Evolutionary conservation across 495 filamentous ascomycete genomes (phyloP).

Genomic region (Friedmanniomyces endolithicus): DNA sequence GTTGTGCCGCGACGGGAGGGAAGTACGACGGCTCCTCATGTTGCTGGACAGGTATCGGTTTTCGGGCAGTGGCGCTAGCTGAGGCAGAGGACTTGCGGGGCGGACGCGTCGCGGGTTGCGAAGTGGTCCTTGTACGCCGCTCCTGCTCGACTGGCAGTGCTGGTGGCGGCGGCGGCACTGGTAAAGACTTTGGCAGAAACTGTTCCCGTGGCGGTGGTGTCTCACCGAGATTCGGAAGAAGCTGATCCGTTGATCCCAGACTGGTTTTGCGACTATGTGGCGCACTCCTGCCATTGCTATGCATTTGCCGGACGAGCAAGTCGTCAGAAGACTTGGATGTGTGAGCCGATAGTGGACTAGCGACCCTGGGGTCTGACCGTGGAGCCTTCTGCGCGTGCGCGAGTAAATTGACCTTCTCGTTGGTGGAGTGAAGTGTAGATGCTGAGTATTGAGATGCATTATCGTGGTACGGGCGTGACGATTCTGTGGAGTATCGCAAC

Average conservation of each 20-base stretch:
- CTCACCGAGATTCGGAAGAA: neutral
- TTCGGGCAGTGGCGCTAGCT: constrained; percentile 4
- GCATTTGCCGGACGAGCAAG: constrained; percentile 2
- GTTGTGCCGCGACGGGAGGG: neutral
- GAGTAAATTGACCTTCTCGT: constrained; percentile 49
- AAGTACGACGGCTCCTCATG: constrained; percentile 34
- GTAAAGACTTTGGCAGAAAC: neutral
- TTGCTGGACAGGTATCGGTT: constrained; percentile 30
- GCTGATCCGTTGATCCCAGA: neutral
- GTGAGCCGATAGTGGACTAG: constrained; percentile 8
- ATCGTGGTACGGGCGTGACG: constrained; percentile 36
- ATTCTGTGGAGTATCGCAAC: constrained; percentile 7
- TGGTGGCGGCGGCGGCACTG: constrained; percentile 13
- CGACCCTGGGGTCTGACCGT: constrained; percentile 32
- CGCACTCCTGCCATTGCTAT: constrained; percentile 1
- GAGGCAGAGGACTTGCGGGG: constrained; percentile 20
- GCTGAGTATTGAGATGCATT: constrained; percentile 53
- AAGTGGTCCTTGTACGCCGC: neutral
- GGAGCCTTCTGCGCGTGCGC: constrained; percentile 54
- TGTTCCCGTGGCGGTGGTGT: constrained; percentile 4
- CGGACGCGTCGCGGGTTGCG: neutral
- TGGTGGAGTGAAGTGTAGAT: constrained; percentile 37
- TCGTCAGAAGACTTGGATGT: constrained; percentile 4
- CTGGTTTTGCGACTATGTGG: constrained; percentile 9
- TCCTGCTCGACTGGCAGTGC: neutral